Conservation (phyloP, 1,284 basidiomycete genomes). For the Apiotrichum gamsii region DNA sequence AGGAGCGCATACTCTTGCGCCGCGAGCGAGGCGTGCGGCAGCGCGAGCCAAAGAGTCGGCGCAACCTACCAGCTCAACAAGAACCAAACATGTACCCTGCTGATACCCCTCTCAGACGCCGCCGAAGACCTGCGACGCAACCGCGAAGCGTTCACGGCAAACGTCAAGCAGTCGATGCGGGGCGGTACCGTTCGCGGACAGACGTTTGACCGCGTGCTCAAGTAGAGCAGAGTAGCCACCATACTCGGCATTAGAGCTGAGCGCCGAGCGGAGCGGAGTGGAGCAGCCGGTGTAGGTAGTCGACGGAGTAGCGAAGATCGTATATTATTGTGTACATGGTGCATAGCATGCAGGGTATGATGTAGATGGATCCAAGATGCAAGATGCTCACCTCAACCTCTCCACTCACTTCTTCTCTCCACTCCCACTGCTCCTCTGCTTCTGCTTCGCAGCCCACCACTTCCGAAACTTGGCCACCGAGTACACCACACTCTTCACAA, state of each 20-base stretch:
- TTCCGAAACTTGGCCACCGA: conserved; percentile 69
- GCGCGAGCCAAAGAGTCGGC: too few species aligned
- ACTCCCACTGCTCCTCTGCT: not conserved
- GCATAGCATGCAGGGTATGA: not conserved
- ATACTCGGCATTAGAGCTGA: not conserved
- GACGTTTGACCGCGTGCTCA: conserved; percentile 66
- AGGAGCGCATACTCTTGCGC: too few species aligned
- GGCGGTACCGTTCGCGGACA: conserved; percentile 69
- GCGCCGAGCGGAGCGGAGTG: too few species aligned
- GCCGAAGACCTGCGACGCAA: conserved; percentile 83
- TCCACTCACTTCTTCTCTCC: not conserved
- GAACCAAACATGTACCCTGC: not conserved
- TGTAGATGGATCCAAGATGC: not conserved
- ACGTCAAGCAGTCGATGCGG: conserved; percentile 76
- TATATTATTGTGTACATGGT: conserved; percentile 1
- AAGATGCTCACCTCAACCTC: too few species aligned
- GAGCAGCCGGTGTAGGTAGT: not conserved
- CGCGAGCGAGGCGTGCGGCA: not conserved
- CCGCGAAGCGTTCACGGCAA: conserved; percentile 68
- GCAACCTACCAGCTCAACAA: too few species aligned
- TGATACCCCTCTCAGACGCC: conserved; percentile 66
- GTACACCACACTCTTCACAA: conserved; percentile 72
- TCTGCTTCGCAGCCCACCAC: conserved; percentile 57
- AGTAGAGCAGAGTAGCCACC: conserved; percentile 8
- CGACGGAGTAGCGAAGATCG: not conserved